Evolutionary conservation across 73 alveolate species (phyloP).

Genomic region (Paramecium tetraurelia): DNA sequence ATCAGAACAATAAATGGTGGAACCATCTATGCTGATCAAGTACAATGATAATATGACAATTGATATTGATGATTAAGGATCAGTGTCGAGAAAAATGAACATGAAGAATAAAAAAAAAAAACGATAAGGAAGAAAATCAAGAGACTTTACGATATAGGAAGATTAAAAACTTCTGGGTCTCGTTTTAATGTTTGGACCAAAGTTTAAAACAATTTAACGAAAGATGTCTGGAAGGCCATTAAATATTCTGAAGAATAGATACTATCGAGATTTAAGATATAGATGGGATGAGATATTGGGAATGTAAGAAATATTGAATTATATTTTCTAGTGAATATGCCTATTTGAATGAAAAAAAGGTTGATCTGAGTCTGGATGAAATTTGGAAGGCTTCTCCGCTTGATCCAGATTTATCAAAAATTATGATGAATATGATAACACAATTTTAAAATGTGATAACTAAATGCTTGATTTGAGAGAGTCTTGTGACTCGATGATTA

Average conservation of each 20-base stretch:
- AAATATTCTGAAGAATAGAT: conserved; percentile 10
- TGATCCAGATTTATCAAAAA: neutral
- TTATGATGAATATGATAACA: neutral
- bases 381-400: neutral
- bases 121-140: neutral
- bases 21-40: neutral
- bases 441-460: neutral
- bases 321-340: neutral
- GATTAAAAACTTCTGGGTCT: neutral
- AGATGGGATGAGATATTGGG: conserved; percentile 19
- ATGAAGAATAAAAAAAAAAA: neutral
- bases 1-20: neutral
- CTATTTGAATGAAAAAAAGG: neutral
- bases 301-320: neutral
- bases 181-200: conserved; percentile 11
- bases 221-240: neutral
- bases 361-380: neutral
- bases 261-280: neutral
- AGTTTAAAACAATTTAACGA: neutral
- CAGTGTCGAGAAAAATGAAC: neutral
- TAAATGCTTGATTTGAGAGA: neutral
- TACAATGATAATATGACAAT: neutral
- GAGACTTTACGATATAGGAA: neutral
- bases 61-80: neutral
- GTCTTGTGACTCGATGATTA: neutral